These are phyloP conservation scores for Penicillium taxi DNA, from an alignment of 495 filamentous ascomycete species.

Conservation along the genomic window DNA sequence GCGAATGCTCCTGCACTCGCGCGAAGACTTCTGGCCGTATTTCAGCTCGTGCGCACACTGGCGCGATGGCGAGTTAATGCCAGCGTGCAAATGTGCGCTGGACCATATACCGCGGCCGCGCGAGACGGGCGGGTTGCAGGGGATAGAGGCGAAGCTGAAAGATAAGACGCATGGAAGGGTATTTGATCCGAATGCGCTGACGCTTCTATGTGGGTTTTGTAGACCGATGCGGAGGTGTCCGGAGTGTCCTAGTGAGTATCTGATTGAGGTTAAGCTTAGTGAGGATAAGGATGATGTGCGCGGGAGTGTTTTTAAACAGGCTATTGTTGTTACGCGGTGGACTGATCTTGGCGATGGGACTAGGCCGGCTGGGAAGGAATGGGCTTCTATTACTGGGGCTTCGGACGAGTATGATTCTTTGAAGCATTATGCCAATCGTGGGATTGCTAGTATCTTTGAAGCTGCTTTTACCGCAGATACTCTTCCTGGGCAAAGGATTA, in stretches of 20 bases:
- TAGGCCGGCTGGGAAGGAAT: conserved; percentile 35
- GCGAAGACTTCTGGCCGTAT: conserved; percentile 52
- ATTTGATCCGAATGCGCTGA: conserved; percentile 39
- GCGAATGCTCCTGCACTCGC: conserved; percentile 47
- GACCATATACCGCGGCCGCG: conserved; percentile 43
- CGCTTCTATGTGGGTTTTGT: conserved; percentile 45
- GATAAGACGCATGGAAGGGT: conserved; percentile 26
- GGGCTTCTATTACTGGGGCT: conserved; percentile 42
- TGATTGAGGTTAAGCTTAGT: conserved; percentile 47
- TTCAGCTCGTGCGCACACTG: conserved; percentile 54
- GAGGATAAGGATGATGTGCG: conserved; percentile 35
- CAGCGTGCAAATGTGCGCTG: conserved; percentile 51
- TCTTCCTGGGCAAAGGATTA: conserved; percentile 47
- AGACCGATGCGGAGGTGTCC: conserved; percentile 50
- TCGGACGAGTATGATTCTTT: conserved; percentile 45
- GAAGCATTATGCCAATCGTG: conserved; percentile 37
- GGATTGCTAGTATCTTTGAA: conserved; percentile 52
- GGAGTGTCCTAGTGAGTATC: conserved; percentile 53
- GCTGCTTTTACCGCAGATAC: conserved; percentile 42
- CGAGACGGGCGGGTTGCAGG: conserved; percentile 30
- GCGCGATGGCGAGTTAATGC: conserved; percentile 51
- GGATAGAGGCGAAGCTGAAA: conserved; percentile 32
- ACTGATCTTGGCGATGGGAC: conserved; percentile 49
- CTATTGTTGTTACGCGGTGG: conserved; percentile 53
- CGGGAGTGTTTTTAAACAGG: conserved; percentile 42